phyloP scores from a whole-genome alignment of 2,329 filamentous ascomycete species.

The Colletotrichum salicis region DNA sequence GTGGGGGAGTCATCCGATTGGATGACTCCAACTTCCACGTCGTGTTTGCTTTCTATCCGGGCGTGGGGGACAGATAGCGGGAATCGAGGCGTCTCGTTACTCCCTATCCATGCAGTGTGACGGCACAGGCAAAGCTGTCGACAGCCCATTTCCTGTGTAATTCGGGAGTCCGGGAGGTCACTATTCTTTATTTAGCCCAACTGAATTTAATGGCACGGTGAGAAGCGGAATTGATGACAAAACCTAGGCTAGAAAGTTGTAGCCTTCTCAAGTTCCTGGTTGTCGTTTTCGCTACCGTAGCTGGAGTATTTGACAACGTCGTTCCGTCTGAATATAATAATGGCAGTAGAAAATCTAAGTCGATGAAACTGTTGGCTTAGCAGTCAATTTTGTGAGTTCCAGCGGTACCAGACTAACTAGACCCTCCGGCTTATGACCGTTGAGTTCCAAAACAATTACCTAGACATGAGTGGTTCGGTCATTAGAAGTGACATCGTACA shows the following conservation, averaged over 20 bases:
- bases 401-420: too few relatives aligned
- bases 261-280: not conserved
- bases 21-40: not conserved
- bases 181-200: not conserved
- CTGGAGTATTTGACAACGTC: not conserved
- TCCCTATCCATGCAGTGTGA: slow-evolving; percentile 7
- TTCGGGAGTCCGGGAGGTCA: not conserved
- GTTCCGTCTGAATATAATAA: not conserved
- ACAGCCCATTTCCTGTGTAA: not conserved
- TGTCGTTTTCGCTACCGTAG: not conserved
- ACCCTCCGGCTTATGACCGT: not conserved
- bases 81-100: slow-evolving; percentile 1
- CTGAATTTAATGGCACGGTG: not conserved
- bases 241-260: not conserved
- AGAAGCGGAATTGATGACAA: not conserved
- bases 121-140: slow-evolving; percentile 5
- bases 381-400: not conserved
- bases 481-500: not conserved
- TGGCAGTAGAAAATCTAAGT: not conserved
- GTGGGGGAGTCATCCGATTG: slow-evolving; percentile 29
- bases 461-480: not conserved
- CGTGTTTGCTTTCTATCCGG: slow-evolving; percentile 20
- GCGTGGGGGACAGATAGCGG: slow-evolving; percentile 1
- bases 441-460: not conserved
- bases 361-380: not conserved